These are phyloP conservation scores for Zygoascus sp. DNA, from an alignment of 1,139 yeast species.

Conservation along the genomic window DNA sequence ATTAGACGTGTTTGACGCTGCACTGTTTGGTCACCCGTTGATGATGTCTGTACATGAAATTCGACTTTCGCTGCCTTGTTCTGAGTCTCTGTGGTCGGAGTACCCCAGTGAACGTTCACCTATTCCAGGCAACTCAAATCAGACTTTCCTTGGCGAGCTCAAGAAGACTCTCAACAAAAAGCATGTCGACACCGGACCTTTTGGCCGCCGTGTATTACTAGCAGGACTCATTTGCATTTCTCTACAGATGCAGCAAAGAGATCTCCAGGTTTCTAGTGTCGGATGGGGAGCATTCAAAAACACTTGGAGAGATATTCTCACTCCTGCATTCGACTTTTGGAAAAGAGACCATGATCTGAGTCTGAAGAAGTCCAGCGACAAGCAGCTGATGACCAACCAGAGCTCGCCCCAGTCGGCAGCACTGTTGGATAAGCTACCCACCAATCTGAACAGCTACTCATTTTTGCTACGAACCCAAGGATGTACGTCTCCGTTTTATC, in stretches of 20 bases:
- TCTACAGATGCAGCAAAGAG: slow-evolving; percentile 72
- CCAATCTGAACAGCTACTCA: slow-evolving; percentile 13
- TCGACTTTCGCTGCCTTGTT: slow-evolving; percentile 72
- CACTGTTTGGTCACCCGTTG: slow-evolving; percentile 71
- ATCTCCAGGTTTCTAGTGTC: slow-evolving; percentile 49
- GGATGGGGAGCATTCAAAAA: slow-evolving; percentile 42
- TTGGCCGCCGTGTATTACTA: slow-evolving; percentile 61
- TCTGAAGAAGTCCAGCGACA: slow-evolving; percentile 15
- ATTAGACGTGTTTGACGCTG: slow-evolving; percentile 74
- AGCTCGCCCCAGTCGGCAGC: slow-evolving; percentile 12
- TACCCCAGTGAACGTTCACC: slow-evolving; percentile 29
- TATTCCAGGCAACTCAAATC: slow-evolving; percentile 24
- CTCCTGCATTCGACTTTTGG: slow-evolving; percentile 63
- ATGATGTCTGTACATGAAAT: slow-evolving; percentile 65
- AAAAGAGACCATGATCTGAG: slow-evolving; percentile 19
- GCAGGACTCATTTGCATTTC: slow-evolving; percentile 68
- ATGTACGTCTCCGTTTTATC: slow-evolving; percentile 30
- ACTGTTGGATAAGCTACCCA: slow-evolving; percentile 6
- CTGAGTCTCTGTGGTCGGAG: slow-evolving; percentile 71
- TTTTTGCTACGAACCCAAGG: slow-evolving; percentile 26
- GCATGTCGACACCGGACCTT: slow-evolving; percentile 45
- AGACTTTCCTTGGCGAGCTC: slow-evolving; percentile 51
- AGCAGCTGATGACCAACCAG: slow-evolving; percentile 8
- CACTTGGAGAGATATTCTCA: slow-evolving; percentile 60
- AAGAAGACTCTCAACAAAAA: slow-evolving; percentile 52